Conservation (phyloP, 208 protist species). For the Crithidia fasciculata region DNA sequence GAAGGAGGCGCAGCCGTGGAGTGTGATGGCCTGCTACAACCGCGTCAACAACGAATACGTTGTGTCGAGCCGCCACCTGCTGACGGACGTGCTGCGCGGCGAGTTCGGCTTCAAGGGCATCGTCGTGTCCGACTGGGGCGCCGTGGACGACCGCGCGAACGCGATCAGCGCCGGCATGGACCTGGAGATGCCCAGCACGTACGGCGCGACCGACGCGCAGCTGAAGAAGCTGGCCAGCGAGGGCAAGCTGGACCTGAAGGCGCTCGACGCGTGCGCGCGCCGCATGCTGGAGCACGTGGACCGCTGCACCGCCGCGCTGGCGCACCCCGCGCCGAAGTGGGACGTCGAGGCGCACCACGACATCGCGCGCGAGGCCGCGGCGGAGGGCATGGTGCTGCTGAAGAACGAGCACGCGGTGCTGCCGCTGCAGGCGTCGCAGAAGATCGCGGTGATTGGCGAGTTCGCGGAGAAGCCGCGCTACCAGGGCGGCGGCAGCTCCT, state of each 20-base stretch:
- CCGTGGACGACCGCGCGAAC: slow-evolving; percentile 48
- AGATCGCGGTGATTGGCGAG: slow-evolving; percentile 31
- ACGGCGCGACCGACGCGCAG: slow-evolving; percentile 27
- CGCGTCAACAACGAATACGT: slow-evolving; percentile 32
- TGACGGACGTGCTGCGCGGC: slow-evolving; percentile 44
- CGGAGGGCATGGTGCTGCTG: slow-evolving; percentile 46
- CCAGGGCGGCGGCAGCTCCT: slow-evolving; percentile 34
- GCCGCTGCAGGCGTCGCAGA: slow-evolving; percentile 21
- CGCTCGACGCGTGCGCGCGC: slow-evolving; percentile 21
- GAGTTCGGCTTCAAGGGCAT: slow-evolving; percentile 56
- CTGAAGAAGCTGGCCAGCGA: slow-evolving; percentile 19
- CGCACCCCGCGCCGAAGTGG: slow-evolving; percentile 18
- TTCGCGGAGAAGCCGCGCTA: slow-evolving; percentile 29
- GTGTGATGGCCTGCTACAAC: slow-evolving; percentile 56
- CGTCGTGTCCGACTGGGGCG: slow-evolving; percentile 63
- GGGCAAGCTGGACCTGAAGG: slow-evolving; percentile 46
- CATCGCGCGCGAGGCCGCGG: slow-evolving; percentile 44
- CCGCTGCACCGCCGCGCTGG: slow-evolving; percentile 7
- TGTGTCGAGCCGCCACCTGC: slow-evolving; percentile 52
- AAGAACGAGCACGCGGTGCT: slow-evolving; percentile 54
- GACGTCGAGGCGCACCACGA: slow-evolving; percentile 35
- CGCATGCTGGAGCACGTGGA: slow-evolving; percentile 16
- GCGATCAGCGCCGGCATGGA: slow-evolving; percentile 48
- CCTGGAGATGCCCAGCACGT: slow-evolving; percentile 60
- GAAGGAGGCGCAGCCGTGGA: slow-evolving; percentile 18